A percentile compares a stretch with the other conserved stretches of the same genome.
phyloP scores from a whole-genome alignment of 805 yeast genomes.

The Wickerhamomyces canadensis region DNA sequence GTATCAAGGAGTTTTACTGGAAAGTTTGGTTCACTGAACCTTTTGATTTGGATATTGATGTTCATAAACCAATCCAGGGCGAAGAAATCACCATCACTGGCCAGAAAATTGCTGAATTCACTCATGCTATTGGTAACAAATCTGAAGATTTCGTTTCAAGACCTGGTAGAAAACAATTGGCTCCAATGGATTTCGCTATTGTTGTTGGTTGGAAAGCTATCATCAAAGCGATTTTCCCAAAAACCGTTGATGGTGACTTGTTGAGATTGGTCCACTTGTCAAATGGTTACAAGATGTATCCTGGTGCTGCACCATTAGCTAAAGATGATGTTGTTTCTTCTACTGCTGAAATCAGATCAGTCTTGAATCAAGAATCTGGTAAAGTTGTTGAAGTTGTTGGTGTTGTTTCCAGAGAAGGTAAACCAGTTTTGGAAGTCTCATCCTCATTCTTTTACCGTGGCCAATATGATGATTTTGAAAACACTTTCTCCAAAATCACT shows the following conservation, averaged over 20 bases:
- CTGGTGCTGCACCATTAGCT: slow-evolving; percentile 86
- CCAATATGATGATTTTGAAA: slow-evolving; percentile 75
- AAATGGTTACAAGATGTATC: slow-evolving; percentile 87
- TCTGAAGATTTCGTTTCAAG: slow-evolving; percentile 94
- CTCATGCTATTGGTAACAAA: slow-evolving; percentile 95
- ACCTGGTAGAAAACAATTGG: slow-evolving; percentile 76
- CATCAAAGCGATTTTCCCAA: slow-evolving; percentile 97
- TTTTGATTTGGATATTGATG: slow-evolving; percentile 59
- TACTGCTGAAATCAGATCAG: slow-evolving; percentile 80
- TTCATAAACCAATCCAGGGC: slow-evolving; percentile 67
- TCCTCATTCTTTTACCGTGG: slow-evolving; percentile 98
- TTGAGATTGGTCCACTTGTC: slow-evolving; percentile 91
- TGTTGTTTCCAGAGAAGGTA: slow-evolving; percentile 66
- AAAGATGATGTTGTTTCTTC: slow-evolving; percentile 83
- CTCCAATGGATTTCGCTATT: slow-evolving; percentile 99
- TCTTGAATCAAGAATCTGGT: slow-evolving; percentile 87
- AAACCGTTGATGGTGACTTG: slow-evolving; percentile 92
- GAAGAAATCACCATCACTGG: slow-evolving; percentile 61
- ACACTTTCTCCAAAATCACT: slow-evolving; percentile 82
- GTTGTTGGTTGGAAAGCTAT: slow-evolving; percentile 98
- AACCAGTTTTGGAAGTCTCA: slow-evolving; percentile 87
- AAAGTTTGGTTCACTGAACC: slow-evolving; percentile 83
- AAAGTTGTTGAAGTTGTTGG: slow-evolving; percentile 96
- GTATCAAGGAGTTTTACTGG: slow-evolving; percentile 98
- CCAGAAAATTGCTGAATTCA: slow-evolving; percentile 81